Evolutionary conservation across 2,329 filamentous ascomycete genomes (phyloP), one percentile per base, ranked within the genome.

Genomic region (Endocalyx cinctus): DNA sequence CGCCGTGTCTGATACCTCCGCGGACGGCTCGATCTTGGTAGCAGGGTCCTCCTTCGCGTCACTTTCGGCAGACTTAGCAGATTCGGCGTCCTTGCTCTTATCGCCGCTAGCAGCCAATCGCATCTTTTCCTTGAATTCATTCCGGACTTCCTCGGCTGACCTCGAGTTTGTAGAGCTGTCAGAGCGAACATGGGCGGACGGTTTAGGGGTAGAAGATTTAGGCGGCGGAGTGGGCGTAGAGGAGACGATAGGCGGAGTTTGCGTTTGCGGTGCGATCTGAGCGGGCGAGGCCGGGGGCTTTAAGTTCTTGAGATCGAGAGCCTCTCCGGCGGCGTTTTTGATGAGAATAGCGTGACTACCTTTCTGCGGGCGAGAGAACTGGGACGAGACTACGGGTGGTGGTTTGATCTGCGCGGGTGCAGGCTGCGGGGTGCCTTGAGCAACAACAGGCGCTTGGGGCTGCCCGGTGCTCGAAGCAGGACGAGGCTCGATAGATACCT

Each of bases 101-200:
- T 68, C 61, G 34, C 60, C 62, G 25, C 44, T 47, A 8, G 52
- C 69, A 35, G 79, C 77, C 33, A 76, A 75, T 54, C 81, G 78
- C 39, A 94, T 82, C 56, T 87, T 82, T 57, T 84, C 79, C 60
- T 84, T 83, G 53, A 89, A 84, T 62, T 94, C 87, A 45, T 86
- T 78, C 38, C 82, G 82, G 43, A 87, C 87, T 63, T 95, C 84
- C 57, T 90, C 84, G 22, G 78, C 76, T 2, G 83, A 83, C 72
- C 92, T 92, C 26, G 67, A 67, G 16, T 70, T 70, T 14, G 65
- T 59, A n/a, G 64, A 74, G 61, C 82, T 89, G 32, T 94, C 87
- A 12, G 78, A 71, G 26, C 86, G 82, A 34, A 63, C 64, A 50
- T 92, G 85, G 14, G 82, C 71, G 14, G 79, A 71, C 5, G 38